Base-by-base conservation (phyloP, 148 eudicot species). In the Bassia scoparia region DNA sequence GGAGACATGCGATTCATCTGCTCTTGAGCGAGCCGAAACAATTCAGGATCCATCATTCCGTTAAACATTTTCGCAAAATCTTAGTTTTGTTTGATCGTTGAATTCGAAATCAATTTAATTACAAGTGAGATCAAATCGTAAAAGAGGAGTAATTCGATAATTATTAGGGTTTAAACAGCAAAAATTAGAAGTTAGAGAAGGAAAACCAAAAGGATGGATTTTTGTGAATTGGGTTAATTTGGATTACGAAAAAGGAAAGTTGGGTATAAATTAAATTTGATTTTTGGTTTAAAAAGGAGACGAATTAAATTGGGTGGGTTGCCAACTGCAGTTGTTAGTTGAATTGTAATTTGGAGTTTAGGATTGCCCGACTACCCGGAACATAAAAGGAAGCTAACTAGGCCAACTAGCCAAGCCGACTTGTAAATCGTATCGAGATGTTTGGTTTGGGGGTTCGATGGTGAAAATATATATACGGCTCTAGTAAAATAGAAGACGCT, bases 1-100 rank as follows among this genome's bases (percentile, higher is more conserved):
- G 96, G 96, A 38, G 97, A 87, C 96, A 94, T 88, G 37, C 97
- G 98, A 80, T 86, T 87, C 91, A 94, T 94, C 88, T 94, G 98
- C 74, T 94, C 97, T 74, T 91, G 97, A 30, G 98, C 98, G 52
- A 94, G 79, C 69, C 84, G 85, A 53, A 94, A 80, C 74, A 94
- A 43, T 76, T 91, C 98, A 9, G 98, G 96, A 91, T 94, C 97
- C 97, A 94, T 91, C 98, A 88, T 91, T 14, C 70, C 77, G 69
- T 74, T 63, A 55, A 74, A 79, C 78, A 79, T 79, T 10, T 6
- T 61, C 70, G 17, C 14, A 52, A n/a, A 41, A 41, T 2, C 46
- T 41, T 8, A 41, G 14, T 41, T 41, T 49, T 41, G 12, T 11
- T 41, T 41, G 1, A 41, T 30, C 3, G 26, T 5, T 21, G 43